These are phyloP conservation scores for Hortiboletus campestris DNA, from an alignment of 768 basidiomycete genomes.

Conservation along the genomic window DNA sequence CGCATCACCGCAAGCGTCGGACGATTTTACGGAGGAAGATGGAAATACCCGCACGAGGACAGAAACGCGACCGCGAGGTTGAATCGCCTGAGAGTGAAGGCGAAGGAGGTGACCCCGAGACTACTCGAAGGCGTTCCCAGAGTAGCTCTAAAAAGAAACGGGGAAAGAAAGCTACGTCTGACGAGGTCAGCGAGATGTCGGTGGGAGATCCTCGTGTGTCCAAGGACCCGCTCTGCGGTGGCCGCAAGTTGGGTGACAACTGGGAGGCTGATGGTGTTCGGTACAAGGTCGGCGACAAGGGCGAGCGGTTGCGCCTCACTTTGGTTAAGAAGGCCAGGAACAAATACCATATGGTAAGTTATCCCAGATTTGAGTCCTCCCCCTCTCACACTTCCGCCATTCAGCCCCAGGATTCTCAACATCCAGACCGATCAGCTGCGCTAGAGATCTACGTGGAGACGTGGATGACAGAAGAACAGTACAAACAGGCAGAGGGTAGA, in stretches of 20 bases:
- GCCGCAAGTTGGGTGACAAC: conserved; percentile 65
- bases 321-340: conserved; percentile 70
- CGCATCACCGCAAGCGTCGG: conserved; percentile 55
- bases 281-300: conserved; percentile 71
- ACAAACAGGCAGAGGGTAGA: conserved; percentile 58
- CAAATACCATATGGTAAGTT: conserved; percentile 69
- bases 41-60: conserved; percentile 48
- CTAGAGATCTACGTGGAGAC: conserved; percentile 74
- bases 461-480: conserved; percentile 78
- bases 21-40: conserved; percentile 54
- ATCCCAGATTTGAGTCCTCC: background rate
- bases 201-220: conserved; percentile 50
- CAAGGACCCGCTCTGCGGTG: conserved; percentile 49
- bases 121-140: conserved; percentile 3
- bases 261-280: conserved; percentile 71
- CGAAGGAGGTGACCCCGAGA: conserved; percentile 14
- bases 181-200: conserved; percentile 46
- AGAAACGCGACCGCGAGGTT: conserved; percentile 64
- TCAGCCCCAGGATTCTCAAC: conserved; percentile 77
- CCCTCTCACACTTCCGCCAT: conserved; percentile 9
- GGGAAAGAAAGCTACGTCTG: conserved; percentile 43
- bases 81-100: conserved; percentile 41
- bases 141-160: conserved; percentile 48
- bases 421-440: conserved; percentile 68
- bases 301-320: conserved; percentile 65